Evolutionary conservation across 2,329 filamentous ascomycete genomes (phyloP), one percentile per base, ranked within the genome.

Genomic region (Hypocreales sp.): DNA sequence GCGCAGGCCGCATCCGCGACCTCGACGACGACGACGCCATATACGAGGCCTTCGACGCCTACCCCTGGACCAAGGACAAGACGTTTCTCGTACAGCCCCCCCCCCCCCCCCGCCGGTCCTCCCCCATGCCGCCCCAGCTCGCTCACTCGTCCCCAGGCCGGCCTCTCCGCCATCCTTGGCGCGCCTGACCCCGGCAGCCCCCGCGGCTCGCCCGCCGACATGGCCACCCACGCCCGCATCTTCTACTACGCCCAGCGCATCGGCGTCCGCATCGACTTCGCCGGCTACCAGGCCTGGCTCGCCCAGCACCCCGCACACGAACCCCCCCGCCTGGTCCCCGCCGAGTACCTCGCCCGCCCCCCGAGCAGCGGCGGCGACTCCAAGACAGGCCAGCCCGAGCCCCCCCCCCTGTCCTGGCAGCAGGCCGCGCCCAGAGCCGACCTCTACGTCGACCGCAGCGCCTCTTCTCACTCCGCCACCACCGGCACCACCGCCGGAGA

Each of bases 281-380:
- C 67, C 28, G 54, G 55, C 27, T 90, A 86, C 55, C 74, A 75
- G 44, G 47, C 56, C 18, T 84, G 79, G 71, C 51, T 73, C 10
- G 47, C 46, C 14, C 27, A 33, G 13, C 40, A 54, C 26, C 45
- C 50, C 1, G 40, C 45, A 5, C 47, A 56, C 30, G 34, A 33
- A 0, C 31, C 48, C 4, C 54, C 51, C 8, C 45, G 55, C 33
- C 40, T 53, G 30, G 41, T 57, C 15, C 53, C 55, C 8, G 40
- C 48, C 10, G 45, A 48, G 31, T 48, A 53, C 36, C 37, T 31
- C 15, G 25, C 30, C 14, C 17, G 1, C 14, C 28, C 8, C 15
- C 22, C 7, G 15, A 18, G 15, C 13, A 11, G 13, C 13, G 5
- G 13, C 10, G n/a, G 4, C 8, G n/a, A n/a, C n/a, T n/a, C n/a